phyloP scores from a whole-genome alignment of 2,329 filamentous ascomycete genomes.

The Colletotrichum filicis region DNA sequence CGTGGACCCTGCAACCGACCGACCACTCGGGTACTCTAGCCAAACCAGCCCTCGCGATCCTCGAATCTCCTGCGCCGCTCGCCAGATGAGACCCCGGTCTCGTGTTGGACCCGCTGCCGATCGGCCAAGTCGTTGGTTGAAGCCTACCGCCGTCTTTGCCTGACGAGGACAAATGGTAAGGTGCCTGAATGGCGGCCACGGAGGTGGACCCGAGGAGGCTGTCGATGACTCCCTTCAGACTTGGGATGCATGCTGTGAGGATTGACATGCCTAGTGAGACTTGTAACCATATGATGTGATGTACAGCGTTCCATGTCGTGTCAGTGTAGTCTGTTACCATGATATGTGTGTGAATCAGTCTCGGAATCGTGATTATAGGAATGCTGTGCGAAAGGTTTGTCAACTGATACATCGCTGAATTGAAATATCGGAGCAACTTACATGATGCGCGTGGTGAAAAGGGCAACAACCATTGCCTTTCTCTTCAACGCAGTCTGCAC shows the following conservation, averaged over 20 bases:
- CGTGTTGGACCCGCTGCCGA: not conserved
- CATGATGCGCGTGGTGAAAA: constrained; percentile 6
- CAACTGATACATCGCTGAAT: not conserved
- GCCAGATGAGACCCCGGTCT: not conserved
- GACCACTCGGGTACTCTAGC: not conserved
- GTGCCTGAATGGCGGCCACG: constrained; percentile 4
- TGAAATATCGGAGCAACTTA: not conserved
- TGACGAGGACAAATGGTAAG: not conserved
- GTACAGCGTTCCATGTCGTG: constrained; percentile 5
- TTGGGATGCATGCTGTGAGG: constrained; percentile 11
- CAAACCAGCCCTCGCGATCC: not conserved
- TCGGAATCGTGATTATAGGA: not conserved
- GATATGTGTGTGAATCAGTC: not conserved
- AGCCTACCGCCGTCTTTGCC: not conserved
- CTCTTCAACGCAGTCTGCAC: not conserved
- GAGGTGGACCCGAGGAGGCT: not conserved
- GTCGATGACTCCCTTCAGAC: constrained; percentile 13
- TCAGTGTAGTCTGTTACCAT: not conserved
- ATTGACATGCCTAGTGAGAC: constrained; percentile 4
- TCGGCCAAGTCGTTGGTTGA: not conserved
- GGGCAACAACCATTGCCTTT: not conserved
- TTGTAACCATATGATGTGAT: not conserved
- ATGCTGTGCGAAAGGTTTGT: not conserved
- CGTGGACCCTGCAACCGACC: not conserved
- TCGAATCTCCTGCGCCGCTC: not conserved